Conservation (phyloP, 2,329 filamentous ascomycete species). For the Fusarium bulbicola region DNA sequence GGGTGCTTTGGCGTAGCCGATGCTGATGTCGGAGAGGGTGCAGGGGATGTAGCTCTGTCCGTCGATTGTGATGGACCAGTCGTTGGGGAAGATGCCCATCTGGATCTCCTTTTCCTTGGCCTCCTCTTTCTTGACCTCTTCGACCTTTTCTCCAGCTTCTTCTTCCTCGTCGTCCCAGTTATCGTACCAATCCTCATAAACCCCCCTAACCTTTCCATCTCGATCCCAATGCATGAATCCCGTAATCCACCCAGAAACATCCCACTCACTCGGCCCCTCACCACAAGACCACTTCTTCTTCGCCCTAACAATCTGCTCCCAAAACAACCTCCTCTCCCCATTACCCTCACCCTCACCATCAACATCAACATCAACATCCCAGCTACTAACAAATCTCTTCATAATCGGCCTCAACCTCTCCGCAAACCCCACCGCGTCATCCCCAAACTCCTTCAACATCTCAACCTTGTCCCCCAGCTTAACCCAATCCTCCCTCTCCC, state of each 20-base stretch:
- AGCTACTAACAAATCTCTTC: constrained; percentile 54
- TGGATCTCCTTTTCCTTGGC: neutral
- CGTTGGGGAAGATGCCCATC: neutral
- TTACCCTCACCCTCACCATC: neutral
- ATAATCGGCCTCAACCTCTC: constrained; percentile 56
- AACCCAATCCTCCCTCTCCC: constrained; percentile 51
- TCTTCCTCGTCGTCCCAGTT: neutral
- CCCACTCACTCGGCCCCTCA: constrained; percentile 46
- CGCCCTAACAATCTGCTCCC: constrained; percentile 53
- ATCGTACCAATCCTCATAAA: neutral
- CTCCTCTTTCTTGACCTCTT: neutral
- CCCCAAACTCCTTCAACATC: constrained; percentile 54
- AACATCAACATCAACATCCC: constrained; percentile 46
- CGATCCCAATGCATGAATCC: constrained; percentile 57
- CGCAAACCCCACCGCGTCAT: constrained; percentile 52
- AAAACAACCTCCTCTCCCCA: constrained; percentile 51
- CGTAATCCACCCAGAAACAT: constrained; percentile 59
- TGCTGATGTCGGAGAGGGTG: constrained; percentile 42
- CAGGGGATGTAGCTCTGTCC: constrained; percentile 43
- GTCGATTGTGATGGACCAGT: constrained; percentile 39
- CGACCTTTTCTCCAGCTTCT: neutral
- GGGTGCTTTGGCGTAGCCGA: constrained; percentile 52
- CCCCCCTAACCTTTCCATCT: constrained; percentile 42
- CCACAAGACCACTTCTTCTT: constrained; percentile 44
- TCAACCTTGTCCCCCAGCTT: constrained; percentile 54